phyloP scores from a whole-genome alignment of 495 filamentous ascomycete species.

The Aspergillus nidulans region DNA sequence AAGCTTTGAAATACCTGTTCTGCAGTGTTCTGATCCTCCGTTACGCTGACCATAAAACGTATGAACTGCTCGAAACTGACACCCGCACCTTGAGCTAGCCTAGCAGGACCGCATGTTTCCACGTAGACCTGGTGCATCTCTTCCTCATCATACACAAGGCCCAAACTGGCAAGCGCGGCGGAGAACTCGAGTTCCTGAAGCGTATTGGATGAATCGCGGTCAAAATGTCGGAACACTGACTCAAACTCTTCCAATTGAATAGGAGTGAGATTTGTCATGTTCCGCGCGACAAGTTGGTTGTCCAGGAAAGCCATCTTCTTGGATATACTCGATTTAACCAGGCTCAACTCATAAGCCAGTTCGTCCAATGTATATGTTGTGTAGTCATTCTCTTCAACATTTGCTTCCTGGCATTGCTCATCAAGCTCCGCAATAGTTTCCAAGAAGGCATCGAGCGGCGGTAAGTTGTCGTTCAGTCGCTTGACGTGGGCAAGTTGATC shows the following conservation, averaged over 20 bases:
- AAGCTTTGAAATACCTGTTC: constrained; percentile 98
- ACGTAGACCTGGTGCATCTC: constrained; percentile 94
- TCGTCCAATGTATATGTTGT: constrained; percentile 98
- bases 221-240: constrained; percentile 94
- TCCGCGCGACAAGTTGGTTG: constrained; percentile 93
- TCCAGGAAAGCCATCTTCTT: constrained; percentile 96
- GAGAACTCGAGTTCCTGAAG: constrained; percentile 94
- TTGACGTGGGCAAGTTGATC: constrained; percentile 86
- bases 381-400: constrained; percentile 98
- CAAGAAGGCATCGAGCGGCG: constrained; percentile 83
- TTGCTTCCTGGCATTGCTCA: constrained; percentile 87
- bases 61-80: constrained; percentile 99
- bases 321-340: constrained; percentile 83
- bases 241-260: constrained; percentile 99
- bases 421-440: constrained; percentile 77
- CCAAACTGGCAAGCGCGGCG: constrained; percentile 86
- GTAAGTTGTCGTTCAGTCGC: constrained; percentile 71
- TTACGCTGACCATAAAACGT: constrained; percentile 97
- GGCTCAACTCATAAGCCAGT: constrained; percentile 84
- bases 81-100: constrained; percentile 42
- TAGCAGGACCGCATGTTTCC: constrained; percentile 58
- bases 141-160: constrained; percentile 87
- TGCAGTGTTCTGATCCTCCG: constrained; percentile 96
- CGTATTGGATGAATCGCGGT: constrained; percentile 85
- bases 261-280: constrained; percentile 97